These are phyloP conservation scores for Geranium rotundifolium DNA, from an alignment of 345 rosid species.

Conservation along the genomic window DNA sequence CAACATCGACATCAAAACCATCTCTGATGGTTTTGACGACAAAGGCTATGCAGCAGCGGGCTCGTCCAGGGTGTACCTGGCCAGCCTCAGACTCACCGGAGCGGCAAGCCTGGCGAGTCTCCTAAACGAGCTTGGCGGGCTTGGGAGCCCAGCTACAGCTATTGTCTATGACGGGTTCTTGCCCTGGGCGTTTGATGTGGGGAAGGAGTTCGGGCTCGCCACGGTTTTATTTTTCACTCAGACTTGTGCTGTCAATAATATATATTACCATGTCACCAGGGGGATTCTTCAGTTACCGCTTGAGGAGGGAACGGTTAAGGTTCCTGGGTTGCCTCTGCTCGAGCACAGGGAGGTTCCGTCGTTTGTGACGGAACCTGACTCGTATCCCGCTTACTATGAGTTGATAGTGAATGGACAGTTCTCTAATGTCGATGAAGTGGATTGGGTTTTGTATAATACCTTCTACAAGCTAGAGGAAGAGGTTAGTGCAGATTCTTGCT, in stretches of 20 bases:
- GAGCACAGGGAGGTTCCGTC: constrained; percentile 19
- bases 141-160: constrained; percentile 2
- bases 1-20: constrained; percentile 10
- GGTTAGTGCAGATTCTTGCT: constrained; percentile 5
- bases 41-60: constrained; percentile 14
- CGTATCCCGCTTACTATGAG: constrained; percentile 14
- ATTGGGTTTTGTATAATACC: constrained; percentile 19
- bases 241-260: constrained; percentile 18
- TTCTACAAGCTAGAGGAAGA: constrained; percentile 21
- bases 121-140: constrained; percentile 8
- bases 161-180: constrained; percentile 22
- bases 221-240: constrained; percentile 25
- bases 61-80: not conserved
- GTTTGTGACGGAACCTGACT: constrained; percentile 8
- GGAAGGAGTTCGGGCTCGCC: constrained; percentile 18
- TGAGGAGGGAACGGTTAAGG: not conserved
- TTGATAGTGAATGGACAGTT: constrained; percentile 15
- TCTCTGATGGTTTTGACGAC: constrained; percentile 31
- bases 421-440: constrained; percentile 16
- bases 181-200: constrained; percentile 28
- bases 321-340: constrained; percentile 25
- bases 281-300: constrained; percentile 16
- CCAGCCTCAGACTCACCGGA: constrained; percentile 10
- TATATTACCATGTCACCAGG: constrained; percentile 11
- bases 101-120: constrained; percentile 13